These are phyloP conservation scores for Pseudogymnoascus sp. DNA, from an alignment of 2,329 filamentous ascomycete genomes.

Conservation along the genomic window DNA sequence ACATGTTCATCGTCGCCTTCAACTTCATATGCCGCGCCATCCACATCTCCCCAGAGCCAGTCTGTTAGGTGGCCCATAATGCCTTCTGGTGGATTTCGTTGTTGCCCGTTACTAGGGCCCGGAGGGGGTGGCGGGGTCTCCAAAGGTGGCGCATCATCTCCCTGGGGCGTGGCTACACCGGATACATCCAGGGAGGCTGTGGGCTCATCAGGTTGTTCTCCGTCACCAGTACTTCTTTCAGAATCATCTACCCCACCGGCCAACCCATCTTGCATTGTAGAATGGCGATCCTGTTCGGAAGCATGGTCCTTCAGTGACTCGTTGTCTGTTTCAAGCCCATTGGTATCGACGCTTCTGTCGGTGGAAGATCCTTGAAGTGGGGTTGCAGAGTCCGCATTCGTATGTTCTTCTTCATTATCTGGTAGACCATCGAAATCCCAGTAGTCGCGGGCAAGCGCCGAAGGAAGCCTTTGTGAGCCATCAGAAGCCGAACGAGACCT, in stretches of 20 bases:
- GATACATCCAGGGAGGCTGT: not conserved
- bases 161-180: not conserved
- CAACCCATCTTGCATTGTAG: not conserved
- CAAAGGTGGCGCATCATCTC: not conserved
- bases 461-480: not conserved
- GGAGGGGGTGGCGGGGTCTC: not conserved
- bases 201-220: not conserved
- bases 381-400: not conserved
- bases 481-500: not conserved
- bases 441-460: not conserved
- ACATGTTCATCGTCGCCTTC: conserved; percentile 52
- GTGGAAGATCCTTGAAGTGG: not conserved
- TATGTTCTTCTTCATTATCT: not conserved
- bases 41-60: conserved; percentile 56
- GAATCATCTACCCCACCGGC: not conserved
- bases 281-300: not conserved
- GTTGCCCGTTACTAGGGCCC: conserved; percentile 4
- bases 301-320: not conserved
- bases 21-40: conserved; percentile 37
- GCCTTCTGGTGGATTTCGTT: conserved; percentile 28
- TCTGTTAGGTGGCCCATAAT: conserved; percentile 43
- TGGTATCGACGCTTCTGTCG: not conserved
- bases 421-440: not conserved
- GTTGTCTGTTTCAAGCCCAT: not conserved
- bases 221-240: not conserved